These are phyloP conservation scores for Spongispora temasekensis DNA, from an alignment of 1,284 basidiomycete species.

Conservation along the genomic window DNA sequence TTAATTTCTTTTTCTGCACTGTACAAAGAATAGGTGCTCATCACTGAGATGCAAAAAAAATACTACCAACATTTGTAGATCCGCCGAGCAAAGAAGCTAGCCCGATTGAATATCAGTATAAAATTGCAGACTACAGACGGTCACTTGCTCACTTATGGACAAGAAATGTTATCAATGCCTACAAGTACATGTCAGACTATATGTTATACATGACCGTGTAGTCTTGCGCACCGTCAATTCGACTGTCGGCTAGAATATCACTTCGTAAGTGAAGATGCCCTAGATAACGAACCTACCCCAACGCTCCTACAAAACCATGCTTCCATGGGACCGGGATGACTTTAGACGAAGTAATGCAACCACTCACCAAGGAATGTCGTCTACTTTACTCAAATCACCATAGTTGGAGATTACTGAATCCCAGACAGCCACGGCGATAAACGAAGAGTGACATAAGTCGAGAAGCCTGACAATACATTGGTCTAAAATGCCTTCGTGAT, in stretches of 20 bases:
- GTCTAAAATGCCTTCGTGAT: background rate
- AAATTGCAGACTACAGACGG: too few relatives aligned
- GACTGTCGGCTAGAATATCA: slow-evolving; percentile 16
- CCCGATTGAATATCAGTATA: background rate
- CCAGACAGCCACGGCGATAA: slow-evolving; percentile 25
- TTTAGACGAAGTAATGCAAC: too few relatives aligned
- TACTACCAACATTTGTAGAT: slow-evolving; percentile 25
- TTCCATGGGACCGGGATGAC: background rate
- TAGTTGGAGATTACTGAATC: slow-evolving; percentile 21
- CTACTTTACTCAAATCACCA: slow-evolving; percentile 10
- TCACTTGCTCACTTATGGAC: slow-evolving; percentile 20
- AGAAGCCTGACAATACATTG: slow-evolving; percentile 16
- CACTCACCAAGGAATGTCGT: slow-evolving; percentile 28
- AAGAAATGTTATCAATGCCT: slow-evolving; percentile 30
- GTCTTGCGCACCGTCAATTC: slow-evolving; percentile 19
- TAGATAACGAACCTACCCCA: slow-evolving; percentile 19
- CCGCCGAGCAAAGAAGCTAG: slow-evolving; percentile 28
- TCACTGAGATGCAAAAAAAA: background rate
- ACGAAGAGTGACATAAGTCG: slow-evolving; percentile 23
- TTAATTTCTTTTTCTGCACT: slow-evolving; percentile 21
- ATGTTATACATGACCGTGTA: background rate
- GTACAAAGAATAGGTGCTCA: background rate
- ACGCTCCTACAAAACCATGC: slow-evolving; percentile 19
- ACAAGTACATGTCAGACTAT: slow-evolving; percentile 1
- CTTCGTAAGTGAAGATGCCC: background rate